Evolutionary conservation across 352 stramenopile species (phyloP), one percentile per base, ranked within the genome.

Genomic region (Phytophthora constricta): DNA sequence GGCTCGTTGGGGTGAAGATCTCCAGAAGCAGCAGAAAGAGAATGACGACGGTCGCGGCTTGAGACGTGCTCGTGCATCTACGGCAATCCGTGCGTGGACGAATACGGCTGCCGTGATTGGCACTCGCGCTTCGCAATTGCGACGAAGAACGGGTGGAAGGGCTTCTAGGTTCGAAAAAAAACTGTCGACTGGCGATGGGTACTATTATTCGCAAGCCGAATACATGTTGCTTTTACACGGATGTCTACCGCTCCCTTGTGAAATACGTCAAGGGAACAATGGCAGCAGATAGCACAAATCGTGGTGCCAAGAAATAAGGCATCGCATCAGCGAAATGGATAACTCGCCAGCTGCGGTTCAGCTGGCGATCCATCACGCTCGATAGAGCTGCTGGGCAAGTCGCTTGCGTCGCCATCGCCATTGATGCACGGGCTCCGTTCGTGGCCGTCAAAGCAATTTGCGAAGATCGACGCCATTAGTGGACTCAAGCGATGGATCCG

Each of bases 91-190:
- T 97, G 91, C 49, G 85, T 93, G 27, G 91, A 97, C 57, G 84
- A 97, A 47, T 97, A 97, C 48, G 87, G 87, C 16, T 97, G 91
- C 57, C 91, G 86, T 37, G 86, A 97, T 68, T 97, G 91, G 90
- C 80, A 94, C 62, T 84, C 87, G 20, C 77, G 90, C 0, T 95
- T 91, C 65, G 89, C 85, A 0, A 62, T 97, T n/a, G 87, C 91
- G 1, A 94, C 79, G 13, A 80, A 86, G 9, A 96, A 97, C 59
- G 90, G 91, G 0, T 97, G 91, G 91, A 97, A 97, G 71, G 87
- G 86, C 1, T 96, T 95, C 56, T 96, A 52, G 76, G 52, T 52
- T 37, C 22, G 42, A 33, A 4, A 28, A 14, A 31, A 27, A 48
- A 20, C 2, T 16, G 2, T 20, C 22, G 16, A 54, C 26, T 25